Percentiles rank a stretch among this genome's conserved stretches.
These are phyloP conservation scores for Trametes cubensis DNA, from an alignment of 768 basidiomycete species.

Conservation along the genomic window DNA sequence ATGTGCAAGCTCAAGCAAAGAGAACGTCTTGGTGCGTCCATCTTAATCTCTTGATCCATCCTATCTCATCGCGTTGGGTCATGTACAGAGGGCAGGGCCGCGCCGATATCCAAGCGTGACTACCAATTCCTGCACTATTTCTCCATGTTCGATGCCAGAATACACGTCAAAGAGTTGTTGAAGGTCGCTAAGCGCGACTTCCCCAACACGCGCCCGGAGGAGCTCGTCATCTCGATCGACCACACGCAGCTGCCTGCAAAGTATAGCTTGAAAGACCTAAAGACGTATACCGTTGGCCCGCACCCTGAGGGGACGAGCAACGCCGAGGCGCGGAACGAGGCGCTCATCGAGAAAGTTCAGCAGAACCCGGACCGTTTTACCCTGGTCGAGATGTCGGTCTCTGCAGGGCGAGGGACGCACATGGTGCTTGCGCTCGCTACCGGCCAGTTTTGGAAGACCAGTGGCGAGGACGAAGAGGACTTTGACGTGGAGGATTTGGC, in stretches of 20 bases:
- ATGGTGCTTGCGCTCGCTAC: constrained; percentile 38
- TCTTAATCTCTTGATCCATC: not conserved
- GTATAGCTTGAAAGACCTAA: constrained; percentile 34
- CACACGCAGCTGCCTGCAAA: constrained; percentile 36
- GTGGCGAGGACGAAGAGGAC: not conserved
- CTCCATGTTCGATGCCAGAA: constrained; percentile 38
- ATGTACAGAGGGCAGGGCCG: constrained; percentile 36
- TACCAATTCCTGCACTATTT: constrained; percentile 40
- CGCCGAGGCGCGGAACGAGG: constrained; percentile 42
- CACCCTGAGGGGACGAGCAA: constrained; percentile 30
- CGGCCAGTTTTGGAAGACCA: constrained; percentile 33
- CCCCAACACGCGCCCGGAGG: constrained; percentile 29
- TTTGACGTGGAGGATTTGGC: not conserved
- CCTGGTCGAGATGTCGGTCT: constrained; percentile 40
- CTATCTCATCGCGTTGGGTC: too few relatives aligned
- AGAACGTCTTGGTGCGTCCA: constrained; percentile 38
- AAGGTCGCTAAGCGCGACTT: constrained; percentile 32
- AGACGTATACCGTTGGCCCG: constrained; percentile 11
- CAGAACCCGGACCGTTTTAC: constrained; percentile 38
- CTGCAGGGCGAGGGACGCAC: constrained; percentile 35
- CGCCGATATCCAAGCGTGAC: constrained; percentile 39
- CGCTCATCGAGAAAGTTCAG: constrained; percentile 39
- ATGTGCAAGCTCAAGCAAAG: constrained; percentile 44
- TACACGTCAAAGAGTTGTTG: constrained; percentile 33
- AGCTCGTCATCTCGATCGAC: constrained; percentile 40